Base-by-base conservation (phyloP, 129 eudicot species). In the Helianthus tuberosus region DNA sequence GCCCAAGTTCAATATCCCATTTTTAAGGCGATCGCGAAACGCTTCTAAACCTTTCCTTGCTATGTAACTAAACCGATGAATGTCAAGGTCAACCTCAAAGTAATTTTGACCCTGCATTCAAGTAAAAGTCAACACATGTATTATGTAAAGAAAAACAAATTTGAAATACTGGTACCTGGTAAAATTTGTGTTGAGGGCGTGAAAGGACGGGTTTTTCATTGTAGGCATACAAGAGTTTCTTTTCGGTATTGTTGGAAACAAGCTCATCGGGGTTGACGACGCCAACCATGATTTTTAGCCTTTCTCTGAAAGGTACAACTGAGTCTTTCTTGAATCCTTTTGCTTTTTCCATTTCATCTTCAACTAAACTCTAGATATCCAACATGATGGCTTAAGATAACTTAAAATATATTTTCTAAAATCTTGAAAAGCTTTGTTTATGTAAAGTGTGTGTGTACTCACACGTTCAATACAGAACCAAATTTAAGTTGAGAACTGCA, bases 191-290 rank as follows among this genome's bases (percentile, higher is more conserved):
- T 68, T 94, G 98, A 66, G 98, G 98, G 23, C 98, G 97, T 14
- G 98, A 86, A 69, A 94, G 96, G 43, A 94, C 97, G 12, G 98
- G 98, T 66, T 94, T 90, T 69, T 88, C 97, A 36, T 94, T 90
- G 77, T 94, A 94, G 38, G 97, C 97, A 67, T 85, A 64, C 47
- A 90, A 46, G 59, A 94, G 97, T 84, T 87, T 94, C 82, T 82
- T 88, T 75, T 90, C 97, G 1, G 96, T 84, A 39, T 87, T 79
- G 53, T 72, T 83, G 64, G 96, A 84, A 76, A 88, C 92, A 65
- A 90, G 91, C 38, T 94, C 97, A 36, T 94, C 96, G 0, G 93
- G 96, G 83, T 94, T 90, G 65, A 77, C 91, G 58, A 90, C 96
- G 9, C 96, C 93, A 57, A 91, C 92, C 87, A 94, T 81, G 46